phyloP scores from a whole-genome alignment of 306 rosid species.

The Begonia peltatifolia region DNA sequence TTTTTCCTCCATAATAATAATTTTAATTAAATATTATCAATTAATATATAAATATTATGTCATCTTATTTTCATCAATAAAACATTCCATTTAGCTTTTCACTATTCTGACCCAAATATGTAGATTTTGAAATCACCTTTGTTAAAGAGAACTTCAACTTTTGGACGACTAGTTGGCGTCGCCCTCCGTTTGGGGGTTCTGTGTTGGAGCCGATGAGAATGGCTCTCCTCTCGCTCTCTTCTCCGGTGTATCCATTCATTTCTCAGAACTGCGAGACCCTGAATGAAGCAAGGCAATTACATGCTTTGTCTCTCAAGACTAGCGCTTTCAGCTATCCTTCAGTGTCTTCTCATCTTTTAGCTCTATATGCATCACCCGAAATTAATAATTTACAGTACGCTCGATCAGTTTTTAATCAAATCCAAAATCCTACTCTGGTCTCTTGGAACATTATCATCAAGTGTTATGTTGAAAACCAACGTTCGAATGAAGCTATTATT shows the following conservation, averaged over 20 bases:
- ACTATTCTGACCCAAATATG: too few relatives aligned
- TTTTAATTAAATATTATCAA: too few relatives aligned
- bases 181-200: too few relatives aligned
- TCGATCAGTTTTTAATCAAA: slow-evolving; percentile 20
- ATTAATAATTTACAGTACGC: slow-evolving; percentile 33
- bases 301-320: slow-evolving; percentile 30
- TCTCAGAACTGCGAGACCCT: slow-evolving; percentile 16
- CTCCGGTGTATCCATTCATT: slow-evolving; percentile 5
- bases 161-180: too few relatives aligned
- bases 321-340: slow-evolving; percentile 28
- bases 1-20: too few relatives aligned
- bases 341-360: slow-evolving; percentile 23
- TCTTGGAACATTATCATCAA: slow-evolving; percentile 37
- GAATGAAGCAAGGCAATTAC: slow-evolving; percentile 22
- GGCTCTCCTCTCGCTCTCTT: slow-evolving; percentile 5
- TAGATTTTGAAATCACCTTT: too few relatives aligned
- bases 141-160: too few relatives aligned
- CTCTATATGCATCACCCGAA: slow-evolving; percentile 33
- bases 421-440: slow-evolving; percentile 21
- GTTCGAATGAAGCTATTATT: slow-evolving; percentile 30
- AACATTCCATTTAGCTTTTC: too few relatives aligned
- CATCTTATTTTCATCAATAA: too few relatives aligned
- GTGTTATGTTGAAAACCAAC: slow-evolving; percentile 24
- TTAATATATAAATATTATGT: too few relatives aligned
- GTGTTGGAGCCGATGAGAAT: too few relatives aligned